phyloP scores from a whole-genome alignment of 139 green algal species.

The Chlorella ohadii region DNA sequence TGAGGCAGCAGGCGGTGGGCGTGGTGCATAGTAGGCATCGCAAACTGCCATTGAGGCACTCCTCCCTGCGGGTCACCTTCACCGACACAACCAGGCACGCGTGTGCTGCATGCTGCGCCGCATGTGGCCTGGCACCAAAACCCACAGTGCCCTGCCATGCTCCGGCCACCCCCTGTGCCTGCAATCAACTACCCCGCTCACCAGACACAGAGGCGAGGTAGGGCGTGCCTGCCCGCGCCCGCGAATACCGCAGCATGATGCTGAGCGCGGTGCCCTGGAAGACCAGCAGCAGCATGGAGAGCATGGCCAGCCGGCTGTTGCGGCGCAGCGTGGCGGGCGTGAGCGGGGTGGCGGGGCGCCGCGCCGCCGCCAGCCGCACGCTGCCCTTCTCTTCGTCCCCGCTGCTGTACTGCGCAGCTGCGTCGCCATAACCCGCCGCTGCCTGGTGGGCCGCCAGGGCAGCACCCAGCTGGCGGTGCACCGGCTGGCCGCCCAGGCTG shows the following conservation, averaged over 20 bases:
- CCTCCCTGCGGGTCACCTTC: no score
- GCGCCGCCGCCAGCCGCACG: neutral
- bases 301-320: constrained; percentile 14
- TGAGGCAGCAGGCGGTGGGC: neutral
- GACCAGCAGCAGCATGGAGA: constrained; percentile 57
- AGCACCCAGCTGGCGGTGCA: no score
- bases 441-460: neutral
- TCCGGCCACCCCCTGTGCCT: no score
- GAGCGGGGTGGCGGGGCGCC: neutral
- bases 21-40: neutral
- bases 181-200: neutral
- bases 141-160: no score
- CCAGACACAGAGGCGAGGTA: constrained; percentile 64
- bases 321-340: neutral
- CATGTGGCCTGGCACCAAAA: no score
- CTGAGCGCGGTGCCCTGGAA: constrained; percentile 64
- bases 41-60: no score
- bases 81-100: no score
- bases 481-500: no score
- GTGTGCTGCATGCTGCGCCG: no score
- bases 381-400: neutral
- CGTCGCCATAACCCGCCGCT: neutral
- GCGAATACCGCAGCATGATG: constrained; percentile 57
- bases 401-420: neutral
- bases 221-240: constrained; percentile 32